Evolutionary conservation across 345 rosid genomes (phyloP).

Genomic region (Kandelia obovata): DNA sequence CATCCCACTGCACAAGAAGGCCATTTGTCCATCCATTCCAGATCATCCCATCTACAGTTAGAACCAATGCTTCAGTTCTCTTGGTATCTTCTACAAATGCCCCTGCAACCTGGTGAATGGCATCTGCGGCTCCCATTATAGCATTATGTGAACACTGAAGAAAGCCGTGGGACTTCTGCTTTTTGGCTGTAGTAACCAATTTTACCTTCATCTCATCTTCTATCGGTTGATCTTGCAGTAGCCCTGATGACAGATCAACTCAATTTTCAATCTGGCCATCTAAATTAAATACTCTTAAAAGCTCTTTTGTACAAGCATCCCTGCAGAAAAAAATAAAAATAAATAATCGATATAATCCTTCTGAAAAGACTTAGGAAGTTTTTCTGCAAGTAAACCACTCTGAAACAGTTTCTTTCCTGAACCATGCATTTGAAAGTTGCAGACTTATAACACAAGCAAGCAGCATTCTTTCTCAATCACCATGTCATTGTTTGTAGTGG

Average conservation of each 20-base stretch:
- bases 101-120: constrained; percentile 86
- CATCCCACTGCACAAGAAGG: constrained; percentile 85
- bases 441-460: not conserved
- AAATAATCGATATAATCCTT: not conserved
- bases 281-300: constrained; percentile 74
- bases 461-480: too few relatives aligned
- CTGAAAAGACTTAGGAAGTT: not conserved
- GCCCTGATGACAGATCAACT: constrained; percentile 45
- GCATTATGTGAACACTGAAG: constrained; percentile 95
- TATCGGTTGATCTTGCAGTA: constrained; percentile 49
- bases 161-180: constrained; percentile 92
- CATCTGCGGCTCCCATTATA: constrained; percentile 96
- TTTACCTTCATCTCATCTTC: constrained; percentile 86
- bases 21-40: constrained; percentile 94
- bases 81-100: constrained; percentile 69
- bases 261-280: constrained; percentile 91
- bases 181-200: constrained; percentile 56
- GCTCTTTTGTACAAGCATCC: constrained; percentile 94
- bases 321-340: constrained; percentile 30
- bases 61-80: constrained; percentile 81
- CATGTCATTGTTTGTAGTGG: not conserved
- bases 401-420: not conserved
- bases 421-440: not conserved
- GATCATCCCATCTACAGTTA: constrained; percentile 74
- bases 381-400: not conserved